Conservation (phyloP, 169 alveolate species). For the Plasmodium gallinaceum region DNA sequence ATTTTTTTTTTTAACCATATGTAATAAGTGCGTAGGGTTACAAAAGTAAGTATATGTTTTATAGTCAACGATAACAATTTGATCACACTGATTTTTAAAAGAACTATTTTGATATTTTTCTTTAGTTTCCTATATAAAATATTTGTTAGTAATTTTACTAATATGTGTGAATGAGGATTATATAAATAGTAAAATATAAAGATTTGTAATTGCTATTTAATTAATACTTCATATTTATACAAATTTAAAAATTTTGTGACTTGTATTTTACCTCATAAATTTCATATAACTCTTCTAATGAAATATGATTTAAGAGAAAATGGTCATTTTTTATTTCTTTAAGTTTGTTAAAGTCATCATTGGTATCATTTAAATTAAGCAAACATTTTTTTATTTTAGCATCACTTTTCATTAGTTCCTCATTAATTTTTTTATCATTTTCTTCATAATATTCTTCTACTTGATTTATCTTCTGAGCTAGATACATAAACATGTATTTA, state of each 20-base stretch:
- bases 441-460: conserved; percentile 56
- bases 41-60: conserved; percentile 71
- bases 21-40: conserved; percentile 63
- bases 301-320: conserved; percentile 37
- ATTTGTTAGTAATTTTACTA: no score
- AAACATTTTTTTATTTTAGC: conserved; percentile 37
- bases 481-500: not conserved
- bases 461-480: conserved; percentile 67
- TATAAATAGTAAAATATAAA: not conserved
- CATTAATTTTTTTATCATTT: conserved; percentile 25
- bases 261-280: conserved; percentile 56
- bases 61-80: conserved; percentile 68
- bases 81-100: conserved; percentile 63
- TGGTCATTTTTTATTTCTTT: conserved; percentile 50
- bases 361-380: conserved; percentile 20
- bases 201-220: no score
- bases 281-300: conserved; percentile 67
- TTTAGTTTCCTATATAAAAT: conserved; percentile 53
- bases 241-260: not conserved
- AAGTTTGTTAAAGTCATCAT: conserved; percentile 25
- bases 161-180: not conserved
- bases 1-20: conserved; percentile 45
- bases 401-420: conserved; percentile 36
- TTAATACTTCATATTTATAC: not conserved
- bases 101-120: conserved; percentile 71